Evolutionary conservation across 179 eudicot genomes (phyloP).

Genomic region (Silene coronaria): DNA sequence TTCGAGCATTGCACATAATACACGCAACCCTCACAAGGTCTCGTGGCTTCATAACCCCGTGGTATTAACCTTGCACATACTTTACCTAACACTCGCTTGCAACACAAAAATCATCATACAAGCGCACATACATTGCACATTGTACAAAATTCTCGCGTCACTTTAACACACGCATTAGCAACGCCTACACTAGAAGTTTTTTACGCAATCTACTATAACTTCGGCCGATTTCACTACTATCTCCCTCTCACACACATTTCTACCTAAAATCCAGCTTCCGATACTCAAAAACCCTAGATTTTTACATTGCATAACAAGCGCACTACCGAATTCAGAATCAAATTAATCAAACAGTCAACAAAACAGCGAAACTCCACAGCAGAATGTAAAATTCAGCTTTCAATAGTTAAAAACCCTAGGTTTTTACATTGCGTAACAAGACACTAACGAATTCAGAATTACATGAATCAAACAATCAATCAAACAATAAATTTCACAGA

Average conservation of each 20-base stretch:
- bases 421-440: not conserved
- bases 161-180: too few relatives aligned
- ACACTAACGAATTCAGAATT: not conserved
- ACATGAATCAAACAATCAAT: not conserved
- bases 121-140: not conserved
- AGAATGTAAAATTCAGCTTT: not conserved
- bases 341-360: not conserved
- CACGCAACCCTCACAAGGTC: not conserved
- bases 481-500: not conserved
- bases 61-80: not conserved
- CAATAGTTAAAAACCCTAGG: not conserved
- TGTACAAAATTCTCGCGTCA: too few relatives aligned
- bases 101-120: too few relatives aligned
- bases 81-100: not conserved
- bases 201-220: not conserved
- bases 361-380: not conserved
- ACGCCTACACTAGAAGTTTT: too few relatives aligned
- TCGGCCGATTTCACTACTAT: not conserved
- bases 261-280: not conserved
- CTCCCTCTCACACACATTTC: not conserved
- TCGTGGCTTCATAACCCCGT: not conserved
- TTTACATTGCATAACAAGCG: not conserved
- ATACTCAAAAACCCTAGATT: not conserved
- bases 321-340: not conserved
- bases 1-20: not conserved